Evolutionary conservation across 2,329 filamentous ascomycete genomes (phyloP), one percentile per base, ranked within the genome.

Genomic region (Didymosphaeria variabile): DNA sequence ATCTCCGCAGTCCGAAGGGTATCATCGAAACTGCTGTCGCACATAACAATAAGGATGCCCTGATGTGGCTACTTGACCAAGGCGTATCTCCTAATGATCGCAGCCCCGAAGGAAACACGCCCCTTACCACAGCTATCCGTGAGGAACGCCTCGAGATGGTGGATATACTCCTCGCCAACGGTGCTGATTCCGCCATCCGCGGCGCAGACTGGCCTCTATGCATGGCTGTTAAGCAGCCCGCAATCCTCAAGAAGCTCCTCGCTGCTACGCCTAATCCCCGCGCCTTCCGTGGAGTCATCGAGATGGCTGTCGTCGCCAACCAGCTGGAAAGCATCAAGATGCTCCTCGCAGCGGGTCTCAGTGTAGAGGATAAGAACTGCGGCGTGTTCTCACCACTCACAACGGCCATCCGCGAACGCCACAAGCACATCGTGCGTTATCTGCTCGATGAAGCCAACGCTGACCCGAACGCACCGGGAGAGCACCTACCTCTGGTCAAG

Each of bases 361-460:
- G 84, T 44, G 87, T 91, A 57, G 89, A 91, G 73, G 90, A 90
- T 77, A 89, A 88, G 78, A 91, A 90, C 70, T 89, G 88, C 21
- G 90, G 90, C 56, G 89, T 91, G 52, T 92, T 91, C 79, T 90
- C 87, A 0, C 87, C 88, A 0, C 82, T 91, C 4, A 91, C 88
- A 0, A 89, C 87, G 0, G 87, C 88, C 9, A 86, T 91, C 58
- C 87, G 88, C 13, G 89, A 91, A 74, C 80, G 86, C 29, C 83
- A 83, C 66, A 85, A 83, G 47, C 84, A 85, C 0, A 90, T 91
- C 58, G 87, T 90, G 44, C 75, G 74, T 4, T 91, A 82, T 77
- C 82, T 91, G 10, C 80, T 91, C 59, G 82, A 86, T 52, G 84
- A 88, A 62, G 88, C 84, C 1, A 84, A 84, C 9, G 89, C 88